Percentiles rank a stretch among this genome's conserved stretches.
phyloP scores from a whole-genome alignment of 2,329 filamentous ascomycete genomes.

The Ramularia endophylla region DNA sequence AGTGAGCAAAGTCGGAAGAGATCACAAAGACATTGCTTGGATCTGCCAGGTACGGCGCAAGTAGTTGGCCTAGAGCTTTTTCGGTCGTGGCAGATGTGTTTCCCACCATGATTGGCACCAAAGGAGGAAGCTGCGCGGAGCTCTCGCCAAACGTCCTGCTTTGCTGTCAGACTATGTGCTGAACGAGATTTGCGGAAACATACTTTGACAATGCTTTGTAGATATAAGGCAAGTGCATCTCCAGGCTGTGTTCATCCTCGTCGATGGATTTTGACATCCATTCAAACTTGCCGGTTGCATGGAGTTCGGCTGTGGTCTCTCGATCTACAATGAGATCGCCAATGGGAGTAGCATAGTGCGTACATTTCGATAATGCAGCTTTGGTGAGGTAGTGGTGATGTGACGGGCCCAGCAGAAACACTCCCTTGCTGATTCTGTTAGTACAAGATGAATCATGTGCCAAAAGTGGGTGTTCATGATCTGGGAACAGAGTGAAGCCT shows the following conservation, averaged over 20 bases:
- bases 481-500: not conserved
- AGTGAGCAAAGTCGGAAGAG: conserved; percentile 96
- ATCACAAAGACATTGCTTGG: conserved; percentile 76
- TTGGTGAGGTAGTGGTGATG: conserved; percentile 77
- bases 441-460: not conserved
- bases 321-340: conserved; percentile 63
- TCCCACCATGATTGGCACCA: conserved; percentile 84
- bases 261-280: conserved; percentile 63
- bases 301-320: conserved; percentile 47
- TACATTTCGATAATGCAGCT: conserved; percentile 69
- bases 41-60: conserved; percentile 73
- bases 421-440: conserved; percentile 56
- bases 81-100: conserved; percentile 63
- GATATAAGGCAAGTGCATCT: conserved; percentile 95
- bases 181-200: not conserved
- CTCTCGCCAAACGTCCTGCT: conserved; percentile 29
- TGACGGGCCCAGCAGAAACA: conserved; percentile 90
- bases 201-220: conserved; percentile 64
- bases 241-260: conserved; percentile 81
- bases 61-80: conserved; percentile 58
- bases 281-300: conserved; percentile 51
- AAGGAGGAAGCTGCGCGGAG: conserved; percentile 57
- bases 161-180: conserved; percentile 5
- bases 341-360: conserved; percentile 66
- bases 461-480: not conserved